phyloP scores from a whole-genome alignment of 345 rosid genomes.

The Murraya paniculata region DNA sequence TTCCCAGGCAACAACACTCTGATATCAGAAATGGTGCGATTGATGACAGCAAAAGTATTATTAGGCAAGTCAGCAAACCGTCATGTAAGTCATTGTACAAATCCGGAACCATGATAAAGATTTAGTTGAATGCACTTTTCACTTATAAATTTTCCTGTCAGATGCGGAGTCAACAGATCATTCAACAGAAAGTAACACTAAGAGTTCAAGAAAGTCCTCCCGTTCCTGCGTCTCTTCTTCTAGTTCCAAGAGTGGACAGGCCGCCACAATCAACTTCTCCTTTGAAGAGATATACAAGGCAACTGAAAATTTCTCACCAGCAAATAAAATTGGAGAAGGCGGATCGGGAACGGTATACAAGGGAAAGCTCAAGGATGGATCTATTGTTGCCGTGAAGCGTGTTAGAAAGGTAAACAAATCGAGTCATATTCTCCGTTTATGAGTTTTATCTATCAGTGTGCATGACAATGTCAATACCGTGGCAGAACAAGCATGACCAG shows the following conservation, averaged over 20 bases:
- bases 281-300: slow-evolving; percentile 69
- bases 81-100: slow-evolving; percentile 49
- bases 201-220: slow-evolving; percentile 42
- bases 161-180: slow-evolving; percentile 47
- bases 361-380: slow-evolving; percentile 79
- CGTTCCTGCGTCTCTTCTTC: slow-evolving; percentile 56
- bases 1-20: slow-evolving; percentile 25
- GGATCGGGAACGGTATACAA: slow-evolving; percentile 75
- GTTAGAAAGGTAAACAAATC: slow-evolving; percentile 58
- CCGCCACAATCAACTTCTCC: slow-evolving; percentile 41
- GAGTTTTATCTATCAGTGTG: not conserved
- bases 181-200: slow-evolving; percentile 48
- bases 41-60: slow-evolving; percentile 8
- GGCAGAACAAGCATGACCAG: slow-evolving; percentile 52
- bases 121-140: not conserved
- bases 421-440: not conserved
- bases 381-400: slow-evolving; percentile 81
- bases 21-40: slow-evolving; percentile 3
- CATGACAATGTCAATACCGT: slow-evolving; percentile 24
- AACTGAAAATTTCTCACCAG: slow-evolving; percentile 63
- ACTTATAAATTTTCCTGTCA: not conserved
- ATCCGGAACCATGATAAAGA: not conserved
- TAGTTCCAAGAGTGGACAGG: slow-evolving; percentile 36
- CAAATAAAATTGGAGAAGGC: slow-evolving; percentile 76
- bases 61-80: slow-evolving; percentile 24